Evolutionary conservation across 140 eudicot genomes (phyloP).

Genomic region (Cichorium intybus): DNA sequence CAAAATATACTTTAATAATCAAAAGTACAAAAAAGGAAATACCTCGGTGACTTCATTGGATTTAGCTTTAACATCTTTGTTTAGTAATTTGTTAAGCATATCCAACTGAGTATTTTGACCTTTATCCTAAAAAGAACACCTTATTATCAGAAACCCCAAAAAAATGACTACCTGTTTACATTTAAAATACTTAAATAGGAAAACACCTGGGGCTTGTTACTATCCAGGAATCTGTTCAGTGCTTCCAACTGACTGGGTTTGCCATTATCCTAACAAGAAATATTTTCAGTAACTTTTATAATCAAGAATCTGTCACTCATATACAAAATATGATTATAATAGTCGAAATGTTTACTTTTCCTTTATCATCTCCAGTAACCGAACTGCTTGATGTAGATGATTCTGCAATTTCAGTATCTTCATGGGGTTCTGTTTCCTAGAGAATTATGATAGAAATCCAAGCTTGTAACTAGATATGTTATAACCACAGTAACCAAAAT

Average conservation of each 20-base stretch:
- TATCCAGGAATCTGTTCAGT: constrained; percentile 45
- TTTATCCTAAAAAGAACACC: constrained; percentile 42
- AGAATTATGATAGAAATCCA: constrained; percentile 15
- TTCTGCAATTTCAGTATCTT: constrained; percentile 37
- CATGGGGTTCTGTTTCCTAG: constrained; percentile 53
- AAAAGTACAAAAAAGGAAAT: constrained; percentile 10
- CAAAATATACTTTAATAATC: too few species aligned
- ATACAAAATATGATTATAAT: background rate
- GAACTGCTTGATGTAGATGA: constrained; percentile 34
- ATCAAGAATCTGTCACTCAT: background rate
- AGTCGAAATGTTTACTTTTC: constrained; percentile 20
- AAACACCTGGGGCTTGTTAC: constrained; percentile 51
- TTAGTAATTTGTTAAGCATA: constrained; percentile 43
- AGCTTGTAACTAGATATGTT: constrained; percentile 15
- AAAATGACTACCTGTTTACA: background rate
- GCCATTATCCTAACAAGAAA: constrained; percentile 52
- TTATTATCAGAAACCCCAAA: constrained; percentile 5
- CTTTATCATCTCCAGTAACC: constrained; percentile 14
- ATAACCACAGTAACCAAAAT: constrained; percentile 23
- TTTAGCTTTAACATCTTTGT: constrained; percentile 32
- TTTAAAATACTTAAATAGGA: background rate
- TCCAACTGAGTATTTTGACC: constrained; percentile 40
- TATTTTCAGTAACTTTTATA: background rate
- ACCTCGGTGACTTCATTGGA: constrained; percentile 48
- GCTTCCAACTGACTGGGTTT: constrained; percentile 35